Evolutionary conservation across 495 filamentous ascomycete species (phyloP).

Genomic region (Friedmanniomyces simplex): DNA sequence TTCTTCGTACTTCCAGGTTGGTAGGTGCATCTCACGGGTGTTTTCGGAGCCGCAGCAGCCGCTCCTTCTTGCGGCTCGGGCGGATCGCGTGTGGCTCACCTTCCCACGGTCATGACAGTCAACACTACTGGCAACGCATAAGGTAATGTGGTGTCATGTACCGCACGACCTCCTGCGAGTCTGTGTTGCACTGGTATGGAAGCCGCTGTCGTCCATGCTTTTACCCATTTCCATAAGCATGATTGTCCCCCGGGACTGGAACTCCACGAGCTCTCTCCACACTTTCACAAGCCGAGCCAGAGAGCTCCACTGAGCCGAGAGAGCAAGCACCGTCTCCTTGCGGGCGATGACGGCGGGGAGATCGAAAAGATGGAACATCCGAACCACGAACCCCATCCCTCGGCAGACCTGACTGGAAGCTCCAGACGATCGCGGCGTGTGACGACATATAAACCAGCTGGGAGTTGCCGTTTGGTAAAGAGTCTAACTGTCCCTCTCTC

Average conservation of each 20-base stretch:
- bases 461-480: not conserved
- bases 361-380: too few species aligned
- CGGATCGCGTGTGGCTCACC: not conserved
- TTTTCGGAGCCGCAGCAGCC: not conserved
- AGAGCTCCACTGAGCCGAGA: conserved; percentile 13
- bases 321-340: too few species aligned
- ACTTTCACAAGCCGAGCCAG: not conserved
- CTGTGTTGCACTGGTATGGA: too few species aligned
- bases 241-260: not conserved
- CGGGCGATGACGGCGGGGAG: conserved; percentile 10
- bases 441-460: conserved; percentile 7
- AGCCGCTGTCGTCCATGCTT: too few species aligned
- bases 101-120: not conserved
- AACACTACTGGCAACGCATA: too few species aligned
- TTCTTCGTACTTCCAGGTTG: too few species aligned
- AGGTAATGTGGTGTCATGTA: too few species aligned
- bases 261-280: conserved; percentile 5
- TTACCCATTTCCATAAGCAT: too few species aligned
- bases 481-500: not conserved
- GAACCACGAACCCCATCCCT: not conserved
- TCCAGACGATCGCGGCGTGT: not conserved
- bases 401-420: not conserved
- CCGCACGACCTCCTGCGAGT: not conserved
- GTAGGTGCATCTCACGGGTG: not conserved
- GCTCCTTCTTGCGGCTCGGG: not conserved